Percentiles rank a stretch among this genome's conserved stretches.
Evolutionary conservation across 805 yeast species (phyloP).

Genomic region (Sugiyamaella marilandica): DNA sequence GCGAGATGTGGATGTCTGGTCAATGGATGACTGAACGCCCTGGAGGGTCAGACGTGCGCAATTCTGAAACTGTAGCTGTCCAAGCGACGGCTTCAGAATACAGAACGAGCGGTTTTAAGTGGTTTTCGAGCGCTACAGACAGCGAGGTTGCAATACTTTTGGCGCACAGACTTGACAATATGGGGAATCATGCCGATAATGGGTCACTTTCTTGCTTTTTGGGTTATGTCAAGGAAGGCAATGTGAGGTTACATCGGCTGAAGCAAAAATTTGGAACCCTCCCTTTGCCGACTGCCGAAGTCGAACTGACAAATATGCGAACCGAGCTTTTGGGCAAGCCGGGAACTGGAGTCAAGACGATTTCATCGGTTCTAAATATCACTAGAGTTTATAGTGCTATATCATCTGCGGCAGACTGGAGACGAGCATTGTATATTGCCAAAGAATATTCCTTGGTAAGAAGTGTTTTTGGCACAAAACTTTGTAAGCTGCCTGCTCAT

Average conservation of each 20-base stretch:
- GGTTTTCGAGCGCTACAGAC: conserved; percentile 34
- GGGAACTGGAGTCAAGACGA: conserved; percentile 27
- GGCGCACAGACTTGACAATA: conserved; percentile 24
- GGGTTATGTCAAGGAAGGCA: conserved; percentile 22
- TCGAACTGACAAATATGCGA: conserved; percentile 25
- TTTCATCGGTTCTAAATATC: conserved; percentile 28
- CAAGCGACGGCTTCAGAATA: conserved; percentile 10
- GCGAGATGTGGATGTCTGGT: conserved; percentile 31
- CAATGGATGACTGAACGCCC: conserved; percentile 34
- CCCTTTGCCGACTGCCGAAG: conserved; percentile 32
- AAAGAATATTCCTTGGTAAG: conserved; percentile 27
- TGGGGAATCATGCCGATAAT: conserved; percentile 7
- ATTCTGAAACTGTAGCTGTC: conserved; percentile 28
- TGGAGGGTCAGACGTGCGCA: conserved; percentile 31
- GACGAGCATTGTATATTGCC: conserved; percentile 25
- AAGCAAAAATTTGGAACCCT: conserved; percentile 31
- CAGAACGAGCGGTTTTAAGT: conserved; percentile 28
- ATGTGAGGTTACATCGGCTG: conserved; percentile 25
- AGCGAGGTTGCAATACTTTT: conserved; percentile 29
- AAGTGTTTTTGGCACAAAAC: conserved; percentile 25
- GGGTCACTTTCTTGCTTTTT: conserved; percentile 27
- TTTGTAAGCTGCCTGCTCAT: conserved; percentile 25
- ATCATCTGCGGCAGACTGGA: conserved; percentile 23
- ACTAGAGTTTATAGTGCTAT: conserved; percentile 27
- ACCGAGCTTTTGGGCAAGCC: conserved; percentile 23